Evolutionary conservation across 192 early-diverging fungal genomes (phyloP).

Genomic region (Coemansia sp.): DNA sequence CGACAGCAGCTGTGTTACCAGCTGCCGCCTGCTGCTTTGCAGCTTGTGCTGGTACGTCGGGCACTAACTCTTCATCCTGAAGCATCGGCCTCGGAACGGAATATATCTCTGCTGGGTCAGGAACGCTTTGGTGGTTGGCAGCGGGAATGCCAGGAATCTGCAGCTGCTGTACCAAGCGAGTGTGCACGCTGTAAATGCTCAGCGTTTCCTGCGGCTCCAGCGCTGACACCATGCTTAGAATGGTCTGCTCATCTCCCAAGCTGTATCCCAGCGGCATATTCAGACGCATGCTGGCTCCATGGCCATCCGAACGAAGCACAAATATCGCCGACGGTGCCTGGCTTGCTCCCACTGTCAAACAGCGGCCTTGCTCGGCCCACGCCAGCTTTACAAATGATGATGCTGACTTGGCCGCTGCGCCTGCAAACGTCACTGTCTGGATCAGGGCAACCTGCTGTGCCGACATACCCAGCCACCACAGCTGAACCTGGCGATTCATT

Average conservation of each 20-base stretch:
- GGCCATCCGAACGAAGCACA: slow-evolving; percentile 20
- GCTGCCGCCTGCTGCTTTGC: neutral
- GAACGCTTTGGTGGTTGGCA: slow-evolving; percentile 15
- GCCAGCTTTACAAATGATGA: slow-evolving; percentile 30
- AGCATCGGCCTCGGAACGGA: slow-evolving; percentile 1
- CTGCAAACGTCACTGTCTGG: slow-evolving; percentile 27
- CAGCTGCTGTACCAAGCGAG: slow-evolving; percentile 46
- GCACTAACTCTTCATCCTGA: neutral
- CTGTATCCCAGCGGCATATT: slow-evolving; percentile 26
- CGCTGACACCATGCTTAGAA: slow-evolving; percentile 27
- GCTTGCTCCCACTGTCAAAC: slow-evolving; percentile 27
- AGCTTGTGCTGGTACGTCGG: neutral
- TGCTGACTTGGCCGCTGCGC: slow-evolving; percentile 16
- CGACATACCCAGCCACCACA: slow-evolving; percentile 43
- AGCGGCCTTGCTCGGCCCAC: slow-evolving; percentile 40
- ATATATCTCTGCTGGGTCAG: slow-evolving; percentile 34
- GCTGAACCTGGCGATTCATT: slow-evolving; percentile 33
- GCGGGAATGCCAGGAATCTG: slow-evolving; percentile 25
- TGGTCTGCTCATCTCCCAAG: slow-evolving; percentile 33
- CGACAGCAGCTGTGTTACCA: neutral
- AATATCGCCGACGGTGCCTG: slow-evolving; percentile 29
- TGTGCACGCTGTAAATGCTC: slow-evolving; percentile 47
- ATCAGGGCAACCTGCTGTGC: slow-evolving; percentile 22
- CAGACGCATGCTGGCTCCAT: slow-evolving; percentile 29
- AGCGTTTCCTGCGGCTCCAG: slow-evolving; percentile 23